A percentile compares a stretch with the other conserved stretches of the same genome.
These are phyloP conservation scores for Exophiala oligosperma DNA, from an alignment of 2,329 filamentous ascomycete genomes.

Conservation along the genomic window DNA sequence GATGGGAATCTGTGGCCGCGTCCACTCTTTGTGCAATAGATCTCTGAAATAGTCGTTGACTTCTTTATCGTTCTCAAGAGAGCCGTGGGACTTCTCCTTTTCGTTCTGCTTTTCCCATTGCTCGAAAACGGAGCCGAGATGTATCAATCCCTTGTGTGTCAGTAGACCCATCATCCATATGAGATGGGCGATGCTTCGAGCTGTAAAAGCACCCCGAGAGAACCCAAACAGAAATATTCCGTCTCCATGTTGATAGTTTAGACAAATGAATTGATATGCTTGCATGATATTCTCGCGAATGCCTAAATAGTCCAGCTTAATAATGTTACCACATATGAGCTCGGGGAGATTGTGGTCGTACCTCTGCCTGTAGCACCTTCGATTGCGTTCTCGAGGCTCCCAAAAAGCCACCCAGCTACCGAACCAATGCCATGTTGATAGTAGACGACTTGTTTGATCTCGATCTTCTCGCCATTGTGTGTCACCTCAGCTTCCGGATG, in stretches of 20 bases:
- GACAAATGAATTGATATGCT: slow-evolving; percentile 9
- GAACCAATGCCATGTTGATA: slow-evolving; percentile 40
- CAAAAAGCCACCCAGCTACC: slow-evolving; percentile 1
- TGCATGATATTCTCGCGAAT: slow-evolving; percentile 8
- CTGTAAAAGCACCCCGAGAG: slow-evolving; percentile 37
- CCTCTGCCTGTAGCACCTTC: slow-evolving; percentile 25
- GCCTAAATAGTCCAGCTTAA: too few species aligned
- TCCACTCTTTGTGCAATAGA: slow-evolving; percentile 3
- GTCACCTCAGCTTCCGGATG: slow-evolving; percentile 28
- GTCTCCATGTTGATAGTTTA: slow-evolving; percentile 34
- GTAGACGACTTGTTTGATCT: slow-evolving; percentile 37
- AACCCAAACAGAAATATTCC: slow-evolving; percentile 37
- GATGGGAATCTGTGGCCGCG: slow-evolving; percentile 15
- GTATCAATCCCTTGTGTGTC: slow-evolving; percentile 1
- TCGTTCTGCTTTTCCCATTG: slow-evolving; percentile 17
- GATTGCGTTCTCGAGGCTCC: slow-evolving; percentile 17
- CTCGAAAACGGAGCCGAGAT: slow-evolving; percentile 14
- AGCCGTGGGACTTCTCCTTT: neutral
- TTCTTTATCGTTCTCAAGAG: slow-evolving; percentile 4
- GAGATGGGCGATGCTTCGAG: slow-evolving; percentile 34
- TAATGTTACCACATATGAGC: too few species aligned
- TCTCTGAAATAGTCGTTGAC: neutral
- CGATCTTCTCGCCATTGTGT: slow-evolving; percentile 18
- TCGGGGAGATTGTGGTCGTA: neutral
- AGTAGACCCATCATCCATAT: slow-evolving; percentile 34